Base-by-base conservation (phyloP, 768 basidiomycete genomes). In the Thelephora ganbajun region DNA sequence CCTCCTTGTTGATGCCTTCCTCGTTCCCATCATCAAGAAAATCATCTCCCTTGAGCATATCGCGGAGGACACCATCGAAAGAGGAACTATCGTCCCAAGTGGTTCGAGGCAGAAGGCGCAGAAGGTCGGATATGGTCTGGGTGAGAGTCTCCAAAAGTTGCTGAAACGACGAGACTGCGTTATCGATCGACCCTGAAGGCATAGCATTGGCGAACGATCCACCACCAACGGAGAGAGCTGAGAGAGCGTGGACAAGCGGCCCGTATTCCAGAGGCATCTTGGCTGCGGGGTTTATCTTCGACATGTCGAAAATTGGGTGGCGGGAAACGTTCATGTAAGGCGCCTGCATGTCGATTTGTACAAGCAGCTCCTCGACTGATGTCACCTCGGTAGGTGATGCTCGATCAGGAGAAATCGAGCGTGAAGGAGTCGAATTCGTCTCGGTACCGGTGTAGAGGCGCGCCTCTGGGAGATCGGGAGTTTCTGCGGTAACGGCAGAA, bases 71-170 rank as follows among this genome's bases (percentile, higher is more conserved):
- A 33, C 85, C 83, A 54, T 89, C 85, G 54, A 89, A 90, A 9
- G 86, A 89, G 0, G 88, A 88, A 52, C 83, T 87, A 56, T 90
- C 87, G 50, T 88, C 84, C 88, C 86, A 90, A 1, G 87, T 89
- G 9, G 84, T 87, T 12, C 86, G 81, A 14, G 88, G 89, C 50
- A 92, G 78, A 30, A 91, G 73, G 6, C 85, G 81, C 35, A 92
- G 68, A 23, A 92, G 65, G 53, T 89, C 88, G 3, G 88, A 90
- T 54, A 92, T 90, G 0, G 87, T 90, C 56, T 91, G 87, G 0
- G 88, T 92, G 39, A 92, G 66, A 0, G 86, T 91, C 67, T 90
- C 88, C 37, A 92, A 68, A 0, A 92, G 68, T 56, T 89, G 86
- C 55, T 92, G 87, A 67, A 91, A 91, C 12, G 87, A 88, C 2